Evolutionary conservation across 805 yeast species (phyloP).

Genomic region (Lipomyces spencermartinsiae): DNA sequence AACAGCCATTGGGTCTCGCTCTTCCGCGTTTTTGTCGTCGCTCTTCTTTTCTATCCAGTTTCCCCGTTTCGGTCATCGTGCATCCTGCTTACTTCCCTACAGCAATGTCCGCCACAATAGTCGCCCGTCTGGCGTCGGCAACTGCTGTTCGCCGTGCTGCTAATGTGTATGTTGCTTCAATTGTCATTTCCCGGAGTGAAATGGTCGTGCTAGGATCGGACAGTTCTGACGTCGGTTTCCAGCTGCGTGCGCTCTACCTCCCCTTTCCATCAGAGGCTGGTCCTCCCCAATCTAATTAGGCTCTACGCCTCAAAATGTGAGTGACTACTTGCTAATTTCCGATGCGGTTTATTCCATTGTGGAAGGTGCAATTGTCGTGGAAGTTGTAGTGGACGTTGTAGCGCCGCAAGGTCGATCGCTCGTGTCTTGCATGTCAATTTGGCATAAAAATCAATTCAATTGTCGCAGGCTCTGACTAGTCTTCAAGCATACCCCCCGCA

Average conservation of each 20-base stretch:
- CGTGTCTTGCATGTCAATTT: not conserved
- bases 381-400: not conserved
- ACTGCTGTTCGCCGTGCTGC: slow-evolving; percentile 29
- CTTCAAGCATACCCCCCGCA: slow-evolving; percentile 70
- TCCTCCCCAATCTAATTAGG: slow-evolving; percentile 42
- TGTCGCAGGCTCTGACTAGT: not conserved
- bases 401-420: not conserved
- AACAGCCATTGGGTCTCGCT: not conserved
- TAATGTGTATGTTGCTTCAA: slow-evolving; percentile 19
- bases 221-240: not conserved
- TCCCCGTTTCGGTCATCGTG: slow-evolving; percentile 3
- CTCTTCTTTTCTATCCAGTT: not conserved
- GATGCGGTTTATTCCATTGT: not conserved
- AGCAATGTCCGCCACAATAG: slow-evolving; percentile 32
- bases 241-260: slow-evolving; percentile 24
- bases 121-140: slow-evolving; percentile 37
- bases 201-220: not conserved
- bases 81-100: not conserved
- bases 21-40: slow-evolving; percentile 12
- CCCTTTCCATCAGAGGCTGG: slow-evolving; percentile 36
- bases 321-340: slow-evolving; percentile 15
- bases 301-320: slow-evolving; percentile 49
- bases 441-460: not conserved
- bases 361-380: not conserved
- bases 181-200: not conserved